These are phyloP conservation scores for Pseudopediastrum boryanum DNA, from an alignment of 139 green algal species.

Conservation along the genomic window DNA sequence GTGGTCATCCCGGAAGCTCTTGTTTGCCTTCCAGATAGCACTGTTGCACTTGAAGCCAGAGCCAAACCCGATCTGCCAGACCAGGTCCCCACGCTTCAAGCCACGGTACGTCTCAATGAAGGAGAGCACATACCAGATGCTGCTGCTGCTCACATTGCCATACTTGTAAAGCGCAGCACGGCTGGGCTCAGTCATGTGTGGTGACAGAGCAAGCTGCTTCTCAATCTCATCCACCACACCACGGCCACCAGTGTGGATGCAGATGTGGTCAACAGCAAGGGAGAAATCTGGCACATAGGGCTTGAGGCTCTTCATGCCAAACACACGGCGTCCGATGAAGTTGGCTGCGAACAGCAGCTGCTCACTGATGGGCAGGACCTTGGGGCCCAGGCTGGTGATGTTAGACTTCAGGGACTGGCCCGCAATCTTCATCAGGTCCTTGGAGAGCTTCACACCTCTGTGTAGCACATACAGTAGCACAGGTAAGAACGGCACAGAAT, in stretches of 20 bases:
- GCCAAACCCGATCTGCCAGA: conserved; percentile 95
- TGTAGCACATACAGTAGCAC: too few relatives aligned
- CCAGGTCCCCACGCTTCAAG: conserved; percentile 68
- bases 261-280: conserved; percentile 95
- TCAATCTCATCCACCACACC: conserved; percentile 96
- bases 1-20: conserved; percentile 49
- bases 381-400: conserved; percentile 91
- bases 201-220: conserved; percentile 81
- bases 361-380: conserved; percentile 90
- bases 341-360: conserved; percentile 74
- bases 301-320: conserved; percentile 46
- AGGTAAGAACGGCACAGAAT: too few relatives aligned
- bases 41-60: conserved; percentile 96
- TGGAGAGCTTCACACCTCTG: conserved; percentile 65
- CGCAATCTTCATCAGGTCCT: conserved; percentile 69
- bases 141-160: conserved; percentile 85
- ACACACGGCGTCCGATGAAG: conserved; percentile 70
- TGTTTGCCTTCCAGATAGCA: conserved; percentile 83
- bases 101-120: conserved; percentile 76
- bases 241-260: conserved; percentile 94
- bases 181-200: conserved; percentile 73
- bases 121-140: conserved; percentile 81
- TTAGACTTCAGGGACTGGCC: conserved; percentile 79
- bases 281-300: conserved; percentile 98
- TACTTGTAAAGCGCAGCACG: conserved; percentile 87